These are phyloP conservation scores for Diplodia mutila DNA, from an alignment of 2,329 filamentous ascomycete genomes.

Conservation along the genomic window DNA sequence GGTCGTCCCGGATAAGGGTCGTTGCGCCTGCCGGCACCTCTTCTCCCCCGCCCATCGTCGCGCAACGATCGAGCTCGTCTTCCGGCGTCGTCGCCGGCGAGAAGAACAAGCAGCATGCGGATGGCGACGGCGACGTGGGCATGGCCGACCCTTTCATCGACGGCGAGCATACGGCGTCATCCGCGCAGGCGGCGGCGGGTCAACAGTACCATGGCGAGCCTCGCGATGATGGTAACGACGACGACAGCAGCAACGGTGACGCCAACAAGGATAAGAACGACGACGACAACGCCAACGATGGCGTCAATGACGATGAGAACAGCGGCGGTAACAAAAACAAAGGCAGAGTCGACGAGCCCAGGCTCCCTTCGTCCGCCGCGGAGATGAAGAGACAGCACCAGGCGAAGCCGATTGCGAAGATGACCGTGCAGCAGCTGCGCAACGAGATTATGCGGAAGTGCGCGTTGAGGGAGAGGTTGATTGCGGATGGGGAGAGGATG, in stretches of 20 bases:
- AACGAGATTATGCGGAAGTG: constrained; percentile 11
- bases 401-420: neutral
- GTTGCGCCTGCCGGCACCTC: too few species aligned
- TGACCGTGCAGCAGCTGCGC: neutral
- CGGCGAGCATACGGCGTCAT: neutral
- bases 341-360: too few species aligned
- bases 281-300: neutral
- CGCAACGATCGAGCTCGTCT: neutral
- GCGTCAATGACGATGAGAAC: too few species aligned
- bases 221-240: too few species aligned
- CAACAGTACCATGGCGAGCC: too few species aligned
- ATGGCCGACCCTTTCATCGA: neutral
- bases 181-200: too few species aligned
- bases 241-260: too few species aligned
- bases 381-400: neutral
- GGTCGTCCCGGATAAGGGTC: too few species aligned
- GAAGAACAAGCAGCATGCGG: neutral
- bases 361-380: neutral
- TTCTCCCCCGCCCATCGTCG: too few species aligned
- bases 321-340: too few species aligned
- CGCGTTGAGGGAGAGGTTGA: constrained; percentile 2
- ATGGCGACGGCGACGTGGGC: neutral
- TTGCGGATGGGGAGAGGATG: neutral
- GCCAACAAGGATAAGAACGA: too few species aligned
- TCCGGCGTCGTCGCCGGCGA: neutral